These are phyloP conservation scores for Periconia digitata DNA, from an alignment of 2,329 filamentous ascomycete genomes.

Conservation along the genomic window DNA sequence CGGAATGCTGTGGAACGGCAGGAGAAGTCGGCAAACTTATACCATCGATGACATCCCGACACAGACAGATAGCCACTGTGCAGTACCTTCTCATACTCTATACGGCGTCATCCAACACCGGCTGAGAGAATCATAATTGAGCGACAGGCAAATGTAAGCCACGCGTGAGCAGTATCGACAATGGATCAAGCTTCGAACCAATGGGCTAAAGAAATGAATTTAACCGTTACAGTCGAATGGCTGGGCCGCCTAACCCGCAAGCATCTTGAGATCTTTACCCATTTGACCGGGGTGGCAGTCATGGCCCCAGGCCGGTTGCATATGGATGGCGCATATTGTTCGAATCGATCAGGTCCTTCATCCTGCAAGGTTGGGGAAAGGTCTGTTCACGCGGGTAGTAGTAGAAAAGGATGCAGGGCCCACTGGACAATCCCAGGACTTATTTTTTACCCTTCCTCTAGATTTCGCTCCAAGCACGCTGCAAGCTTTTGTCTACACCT, in stretches of 20 bases:
- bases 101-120: too few relatives aligned
- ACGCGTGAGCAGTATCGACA: neutral
- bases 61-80: too few relatives aligned
- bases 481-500: too few relatives aligned
- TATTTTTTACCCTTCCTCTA: conserved; percentile 1
- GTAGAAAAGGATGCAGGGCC: conserved; percentile 6
- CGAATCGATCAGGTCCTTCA: conserved; percentile 1
- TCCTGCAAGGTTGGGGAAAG: conserved; percentile 2
- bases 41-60: too few relatives aligned
- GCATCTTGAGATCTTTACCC: conserved; percentile 2
- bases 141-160: too few relatives aligned
- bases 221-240: conserved; percentile 14
- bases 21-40: too few relatives aligned
- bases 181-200: conserved; percentile 11
- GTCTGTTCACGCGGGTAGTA: conserved; percentile 8
- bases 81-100: too few relatives aligned
- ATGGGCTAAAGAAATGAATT: conserved; percentile 17
- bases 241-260: conserved; percentile 8
- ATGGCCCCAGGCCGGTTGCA: conserved; percentile 8
- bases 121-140: too few relatives aligned
- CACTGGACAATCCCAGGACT: neutral
- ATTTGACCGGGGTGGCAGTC: conserved; percentile 5
- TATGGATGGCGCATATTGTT: conserved; percentile 10
- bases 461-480: neutral
- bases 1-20: too few relatives aligned